Evolutionary conservation across 2,329 filamentous ascomycete species (phyloP), one percentile per base, ranked within the genome.

Genomic region (Fusarium protoensiforme): DNA sequence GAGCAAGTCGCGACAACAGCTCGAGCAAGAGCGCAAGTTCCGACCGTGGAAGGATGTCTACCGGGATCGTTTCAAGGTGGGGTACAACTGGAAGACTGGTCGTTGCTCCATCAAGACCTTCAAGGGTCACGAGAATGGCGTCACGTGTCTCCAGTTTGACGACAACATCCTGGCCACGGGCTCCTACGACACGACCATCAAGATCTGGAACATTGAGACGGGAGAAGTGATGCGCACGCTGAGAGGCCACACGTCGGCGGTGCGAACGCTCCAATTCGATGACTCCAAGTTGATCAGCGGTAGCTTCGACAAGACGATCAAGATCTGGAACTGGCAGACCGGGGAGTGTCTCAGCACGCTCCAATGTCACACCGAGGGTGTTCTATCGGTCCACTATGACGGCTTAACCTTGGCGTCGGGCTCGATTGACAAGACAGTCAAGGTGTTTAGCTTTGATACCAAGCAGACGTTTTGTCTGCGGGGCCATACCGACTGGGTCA

Each of bases 1-100:
- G 33, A 57, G 66, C 68, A 76, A 79, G 64, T 59, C 83, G 8
- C 75, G 80, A 54, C 74, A 81, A 22, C 83, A 83, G 64, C 78
- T 81, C 5, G 85, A 84, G 24, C 77, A 77, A 27, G 85, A 87
- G 67, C 86, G 85, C 29, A 87, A 86, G 71, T 88, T 87, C 59
- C 84, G 94, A 33, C 95, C 81, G 3, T 99, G 96, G 96, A 99
- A 99, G 83, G 95, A 97, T 69, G 94, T 99, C 1, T 99, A 99
- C 85, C 93, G 94, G 72, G 96, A 98, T 81, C 91, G 94, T 18
- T 98, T 96, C 87, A 96, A 96, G 81, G 95, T 99, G 56, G 96
- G 96, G 60, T 96, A 92, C 68, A 98, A 98, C 81, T 99, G 96
- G 96, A 97, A 98, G 81, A 95, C 97, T 73, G 96, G 96, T 5